Base-by-base conservation (phyloP, 2,329 filamentous ascomycete genomes). In the Hortaea werneckii region DNA sequence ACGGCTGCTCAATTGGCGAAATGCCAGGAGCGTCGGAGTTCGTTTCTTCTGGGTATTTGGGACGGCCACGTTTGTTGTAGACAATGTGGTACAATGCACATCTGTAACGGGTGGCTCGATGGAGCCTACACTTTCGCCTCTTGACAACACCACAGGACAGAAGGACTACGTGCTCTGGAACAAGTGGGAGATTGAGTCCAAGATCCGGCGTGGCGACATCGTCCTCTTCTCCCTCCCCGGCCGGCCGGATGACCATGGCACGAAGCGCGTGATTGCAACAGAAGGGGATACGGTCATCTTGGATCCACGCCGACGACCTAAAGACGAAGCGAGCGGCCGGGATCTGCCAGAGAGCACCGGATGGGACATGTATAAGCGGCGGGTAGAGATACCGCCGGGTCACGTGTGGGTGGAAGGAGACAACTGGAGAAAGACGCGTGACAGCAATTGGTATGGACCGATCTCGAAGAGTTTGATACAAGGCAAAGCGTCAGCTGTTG, bases 381-480 rank as follows among this genome's bases (percentile, higher is more conserved):
- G 54, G 47, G 62, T 85, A 40, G 74, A 76, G 51, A 78, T 98
- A 20, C 90, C 89, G 5, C 75, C 75, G 51, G 87, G 87, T 12
- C 89, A 96, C 69, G 75, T 96, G 28, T 98, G 92, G 92, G 80
- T 98, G 1, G 90, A 96, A 63, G 92, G 92, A 1, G 92, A 98
- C 62, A 87, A 84, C 57, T 77, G 78, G 56, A 74, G 77, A 42
- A 77, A 78, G 57, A 87, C 79, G 45, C 65, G 82, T 49, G 92
- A 98, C 68, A 95, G 88, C 65, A 94, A 95, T 66, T 80, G 80
- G 9, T 95, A 94, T 65, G 92, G 92, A 1, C 87, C 92, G 5
- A 63, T 74, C 38, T 59, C 63, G 50, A 79, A 78, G 52, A 78
- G 77, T 45, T 63, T 96, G 52, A 77, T 96, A 32, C 80, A 81